Conservation (phyloP, 768 basidiomycete genomes). For the Tricholomella constricta region DNA sequence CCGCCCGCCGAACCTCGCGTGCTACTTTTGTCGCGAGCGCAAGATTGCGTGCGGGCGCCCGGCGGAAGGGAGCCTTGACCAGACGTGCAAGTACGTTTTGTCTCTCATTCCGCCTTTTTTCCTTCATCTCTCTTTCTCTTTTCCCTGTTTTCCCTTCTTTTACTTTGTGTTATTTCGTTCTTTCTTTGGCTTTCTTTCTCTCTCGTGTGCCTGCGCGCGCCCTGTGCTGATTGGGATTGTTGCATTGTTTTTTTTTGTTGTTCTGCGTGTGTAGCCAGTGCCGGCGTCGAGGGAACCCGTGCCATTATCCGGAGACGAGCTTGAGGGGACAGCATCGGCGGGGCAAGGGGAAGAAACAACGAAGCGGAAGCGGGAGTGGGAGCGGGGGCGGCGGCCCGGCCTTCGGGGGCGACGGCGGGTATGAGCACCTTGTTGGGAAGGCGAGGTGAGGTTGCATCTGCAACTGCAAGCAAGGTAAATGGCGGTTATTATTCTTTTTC, state of each 20-base stretch:
- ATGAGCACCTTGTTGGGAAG: too few species aligned
- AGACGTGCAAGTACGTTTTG: conserved; percentile 7
- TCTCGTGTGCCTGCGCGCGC: too few species aligned
- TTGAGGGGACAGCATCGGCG: not conserved
- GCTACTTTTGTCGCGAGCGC: conserved; percentile 2
- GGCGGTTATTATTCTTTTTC: too few species aligned
- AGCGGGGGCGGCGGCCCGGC: not conserved
- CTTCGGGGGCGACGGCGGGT: too few species aligned
- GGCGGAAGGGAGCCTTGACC: not conserved
- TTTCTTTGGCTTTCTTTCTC: too few species aligned
- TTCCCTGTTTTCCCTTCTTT: too few species aligned
- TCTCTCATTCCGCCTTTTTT: not conserved
- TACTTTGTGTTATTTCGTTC: too few species aligned
- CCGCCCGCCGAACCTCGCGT: not conserved
- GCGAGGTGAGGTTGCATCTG: too few species aligned
- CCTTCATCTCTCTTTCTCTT: not conserved
- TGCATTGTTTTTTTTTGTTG: too few species aligned
- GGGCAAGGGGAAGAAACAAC: not conserved
- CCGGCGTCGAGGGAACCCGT: not conserved
- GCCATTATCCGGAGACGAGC: not conserved
- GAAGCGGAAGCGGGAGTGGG: not conserved
- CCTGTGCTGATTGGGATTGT: too few species aligned
- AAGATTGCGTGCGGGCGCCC: conserved; percentile 9
- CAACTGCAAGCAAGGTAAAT: too few species aligned
- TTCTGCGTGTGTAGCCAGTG: not conserved